Evolutionary conservation across 257 asterid genomes (phyloP).

Genomic region (Gentiana straminea): DNA sequence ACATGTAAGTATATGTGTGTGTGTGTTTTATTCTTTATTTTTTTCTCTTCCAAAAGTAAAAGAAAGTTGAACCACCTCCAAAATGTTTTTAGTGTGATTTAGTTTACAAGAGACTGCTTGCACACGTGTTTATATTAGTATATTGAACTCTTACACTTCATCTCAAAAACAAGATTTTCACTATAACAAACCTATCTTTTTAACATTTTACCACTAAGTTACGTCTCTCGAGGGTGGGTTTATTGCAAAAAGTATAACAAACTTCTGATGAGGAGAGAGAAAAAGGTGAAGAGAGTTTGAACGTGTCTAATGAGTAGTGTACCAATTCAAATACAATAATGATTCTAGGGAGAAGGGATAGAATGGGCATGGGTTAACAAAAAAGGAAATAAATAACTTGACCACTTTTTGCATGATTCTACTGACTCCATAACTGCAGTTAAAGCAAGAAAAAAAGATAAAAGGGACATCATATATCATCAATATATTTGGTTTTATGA

Average conservation of each 20-base stretch:
- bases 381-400: constrained; percentile 38
- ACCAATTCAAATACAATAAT: constrained; percentile 49
- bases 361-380: constrained; percentile 69
- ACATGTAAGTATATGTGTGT: constrained; percentile 37
- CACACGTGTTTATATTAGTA: no score
- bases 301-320: constrained; percentile 30
- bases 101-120: no score
- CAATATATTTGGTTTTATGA: constrained; percentile 10
- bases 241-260: constrained; percentile 20
- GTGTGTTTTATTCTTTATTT: constrained; percentile 2
- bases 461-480: background rate
- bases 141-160: no score
- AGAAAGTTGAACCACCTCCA: no score
- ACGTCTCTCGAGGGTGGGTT: no score
- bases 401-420: constrained; percentile 52
- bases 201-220: no score
- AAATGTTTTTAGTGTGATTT: no score
- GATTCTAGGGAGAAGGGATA: constrained; percentile 48
- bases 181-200: no score
- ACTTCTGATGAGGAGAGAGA: constrained; percentile 10
- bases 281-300: constrained; percentile 17
- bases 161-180: no score
- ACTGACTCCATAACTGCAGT: constrained; percentile 67
- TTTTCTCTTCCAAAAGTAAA: no score
- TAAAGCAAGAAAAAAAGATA: constrained; percentile 4